A percentile compares a stretch with the other conserved stretches of the same genome.
These are phyloP conservation scores for Capsicum pubescens DNA, from an alignment of 257 asterid species.

Conservation along the genomic window DNA sequence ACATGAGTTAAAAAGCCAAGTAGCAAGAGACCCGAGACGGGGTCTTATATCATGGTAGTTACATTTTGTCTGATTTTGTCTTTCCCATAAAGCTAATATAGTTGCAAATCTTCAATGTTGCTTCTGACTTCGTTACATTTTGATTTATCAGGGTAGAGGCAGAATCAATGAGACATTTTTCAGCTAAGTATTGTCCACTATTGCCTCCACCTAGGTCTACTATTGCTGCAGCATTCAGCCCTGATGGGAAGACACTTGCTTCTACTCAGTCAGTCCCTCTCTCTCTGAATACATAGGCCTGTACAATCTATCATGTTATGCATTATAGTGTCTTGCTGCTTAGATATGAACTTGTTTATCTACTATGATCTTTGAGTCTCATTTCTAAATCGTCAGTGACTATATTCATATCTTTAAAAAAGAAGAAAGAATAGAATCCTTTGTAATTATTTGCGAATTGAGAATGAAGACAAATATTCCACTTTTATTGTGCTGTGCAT, in stretches of 20 bases:
- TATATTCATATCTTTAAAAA: not conserved
- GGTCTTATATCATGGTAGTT: conserved; percentile 88
- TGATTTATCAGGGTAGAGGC: conserved; percentile 80
- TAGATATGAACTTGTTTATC: not conserved
- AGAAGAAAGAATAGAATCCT: not conserved
- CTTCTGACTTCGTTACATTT: conserved; percentile 27
- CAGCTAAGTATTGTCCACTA: conserved; percentile 86
- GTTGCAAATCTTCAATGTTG: conserved; percentile 16
- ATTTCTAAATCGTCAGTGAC: not conserved
- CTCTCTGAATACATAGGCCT: not conserved
- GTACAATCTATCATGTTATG: conserved; percentile 14
- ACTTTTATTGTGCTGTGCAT: not conserved
- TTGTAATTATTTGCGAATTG: conserved; percentile 15
- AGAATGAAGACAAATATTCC: not conserved
- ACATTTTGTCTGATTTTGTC: not conserved
- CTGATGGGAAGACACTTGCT: conserved; percentile 94
- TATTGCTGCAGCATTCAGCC: conserved; percentile 96
- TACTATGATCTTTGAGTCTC: conserved; percentile 11
- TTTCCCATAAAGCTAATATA: not conserved
- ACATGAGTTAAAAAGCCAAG: conserved; percentile 49
- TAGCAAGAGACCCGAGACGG: conserved; percentile 73
- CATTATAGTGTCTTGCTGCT: conserved; percentile 21
- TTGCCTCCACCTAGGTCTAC: conserved; percentile 97
- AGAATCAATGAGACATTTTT: conserved; percentile 75
- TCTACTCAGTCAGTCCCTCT: conserved; percentile 77